These are phyloP conservation scores for Parasarocladium wereldwijsianum DNA, from an alignment of 2,329 filamentous ascomycete species.

Conservation along the genomic window DNA sequence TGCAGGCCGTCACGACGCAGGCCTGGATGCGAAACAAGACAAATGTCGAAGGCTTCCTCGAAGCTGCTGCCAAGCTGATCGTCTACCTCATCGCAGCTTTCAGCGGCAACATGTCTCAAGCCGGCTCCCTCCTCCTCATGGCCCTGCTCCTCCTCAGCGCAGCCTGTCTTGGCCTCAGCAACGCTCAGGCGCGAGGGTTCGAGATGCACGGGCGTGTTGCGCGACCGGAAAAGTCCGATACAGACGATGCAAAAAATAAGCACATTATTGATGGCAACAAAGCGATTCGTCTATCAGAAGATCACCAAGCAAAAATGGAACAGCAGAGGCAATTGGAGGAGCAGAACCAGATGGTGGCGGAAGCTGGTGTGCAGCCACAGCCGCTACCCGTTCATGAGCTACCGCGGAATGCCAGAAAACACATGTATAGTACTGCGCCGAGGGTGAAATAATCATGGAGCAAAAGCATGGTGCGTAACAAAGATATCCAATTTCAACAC, in stretches of 20 bases:
- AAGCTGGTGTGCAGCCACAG: too few relatives aligned
- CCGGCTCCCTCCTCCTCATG: conserved; percentile 35
- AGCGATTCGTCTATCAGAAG: too few relatives aligned
- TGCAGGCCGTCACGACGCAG: conserved; percentile 43
- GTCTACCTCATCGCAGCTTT: conserved; percentile 43
- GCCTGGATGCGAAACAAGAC: conserved; percentile 40
- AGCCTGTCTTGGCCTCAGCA: conserved; percentile 37
- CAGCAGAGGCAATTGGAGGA: too few relatives aligned
- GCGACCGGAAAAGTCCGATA: conserved; percentile 8
- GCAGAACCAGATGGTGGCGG: too few relatives aligned
- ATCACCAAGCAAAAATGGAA: too few relatives aligned
- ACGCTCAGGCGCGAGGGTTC: conserved; percentile 30
- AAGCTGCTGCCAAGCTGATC: conserved; percentile 37
- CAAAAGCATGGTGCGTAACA: too few relatives aligned
- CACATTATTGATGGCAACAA: conserved; percentile 1
- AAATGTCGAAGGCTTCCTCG: conserved; percentile 32
- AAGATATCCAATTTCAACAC: too few relatives aligned
- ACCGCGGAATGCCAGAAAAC: too few relatives aligned
- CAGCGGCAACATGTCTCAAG: conserved; percentile 38
- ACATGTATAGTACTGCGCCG: too few relatives aligned
- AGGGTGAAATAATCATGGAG: too few relatives aligned
- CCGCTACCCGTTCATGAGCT: too few relatives aligned
- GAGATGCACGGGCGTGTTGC: conserved; percentile 36
- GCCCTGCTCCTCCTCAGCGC: conserved; percentile 35
- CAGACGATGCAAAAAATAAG: conserved; percentile 4